Base-by-base conservation (phyloP, 2,329 filamentous ascomycete genomes). In the Dothistroma septosporum region DNA sequence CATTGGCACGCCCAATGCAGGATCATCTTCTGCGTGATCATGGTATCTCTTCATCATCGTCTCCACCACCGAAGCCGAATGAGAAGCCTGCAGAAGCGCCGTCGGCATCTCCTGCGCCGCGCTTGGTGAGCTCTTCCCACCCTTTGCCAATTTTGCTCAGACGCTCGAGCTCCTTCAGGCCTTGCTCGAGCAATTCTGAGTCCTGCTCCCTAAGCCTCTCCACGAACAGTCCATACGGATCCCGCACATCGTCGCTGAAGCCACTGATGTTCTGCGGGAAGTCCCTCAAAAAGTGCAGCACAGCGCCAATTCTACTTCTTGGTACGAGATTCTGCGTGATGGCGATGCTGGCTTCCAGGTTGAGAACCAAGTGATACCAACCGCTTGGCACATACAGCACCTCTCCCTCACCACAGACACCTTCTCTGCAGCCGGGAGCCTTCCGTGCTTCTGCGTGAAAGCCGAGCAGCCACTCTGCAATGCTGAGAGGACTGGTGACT, bases 311-410 rank as follows among this genome's bases (percentile, higher is more conserved):
- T 69, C 93, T 88, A 4, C 85, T 86, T 44, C 77, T 76, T 0
- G 94, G 92, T 12, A 97, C 90, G 72, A 97, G 97, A 73, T 97
- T 97, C 74, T 97, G 93, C 8, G 93, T 97, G 65, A 97, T 82
- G 4, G 93, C 94, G 64, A 97, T 89, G 48, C 90, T 89, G 12
- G 85, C 82, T 68, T 92, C 89, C 1, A 96, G 78, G 71, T 97
- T 97, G 50, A 97, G 87, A 10, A 97, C 94, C 33, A 97, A 79
- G 79, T 97, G 93, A 87, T 94, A 97, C 93, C 93, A 97, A 6
- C 93, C 92, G 55, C 88, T 92, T 0, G 94, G 93, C 6, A 97
- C 93, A 72, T 97, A 91, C 54, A 97, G 77, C 16, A 97, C 87
- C 75, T 97, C 94, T 1, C 93, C 93, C 47, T 87, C 85, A 14